Evolutionary conservation across 2,329 filamentous ascomycete species (phyloP).

Genomic region (Paecilomyces dactylethromorphus): DNA sequence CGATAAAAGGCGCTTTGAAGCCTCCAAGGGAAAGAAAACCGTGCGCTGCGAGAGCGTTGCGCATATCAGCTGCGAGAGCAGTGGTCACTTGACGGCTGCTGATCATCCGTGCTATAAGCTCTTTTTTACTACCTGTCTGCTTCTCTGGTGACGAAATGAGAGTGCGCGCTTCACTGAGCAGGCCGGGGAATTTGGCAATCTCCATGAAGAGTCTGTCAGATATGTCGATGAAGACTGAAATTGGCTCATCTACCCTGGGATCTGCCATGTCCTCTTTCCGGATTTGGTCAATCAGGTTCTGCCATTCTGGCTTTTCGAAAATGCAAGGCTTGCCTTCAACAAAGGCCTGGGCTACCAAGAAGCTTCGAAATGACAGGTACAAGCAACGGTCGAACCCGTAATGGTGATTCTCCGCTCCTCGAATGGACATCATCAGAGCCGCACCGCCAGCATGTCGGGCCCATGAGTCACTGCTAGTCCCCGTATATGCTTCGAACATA

Average conservation of each 20-base stretch:
- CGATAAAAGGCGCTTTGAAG: constrained; percentile 9
- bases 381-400: constrained; percentile 24
- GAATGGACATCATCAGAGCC: constrained; percentile 22
- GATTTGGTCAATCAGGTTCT: constrained; percentile 18
- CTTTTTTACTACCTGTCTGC: neutral
- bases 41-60: constrained; percentile 9
- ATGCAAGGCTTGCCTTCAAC: constrained; percentile 23
- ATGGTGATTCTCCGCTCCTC: constrained; percentile 22
- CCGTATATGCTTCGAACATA: constrained; percentile 28
- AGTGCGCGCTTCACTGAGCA: constrained; percentile 9
- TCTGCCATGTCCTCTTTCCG: constrained; percentile 19
- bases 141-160: constrained; percentile 1
- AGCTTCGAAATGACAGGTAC: constrained; percentile 28
- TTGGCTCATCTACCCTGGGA: constrained; percentile 11
- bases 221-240: constrained; percentile 16
- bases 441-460: constrained; percentile 26
- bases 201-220: constrained; percentile 18
- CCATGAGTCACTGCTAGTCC: constrained; percentile 25
- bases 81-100: constrained; percentile 1
- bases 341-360: constrained; percentile 26
- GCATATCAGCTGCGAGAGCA: constrained; percentile 7
- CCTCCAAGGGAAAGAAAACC: constrained; percentile 4
- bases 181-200: constrained; percentile 15
- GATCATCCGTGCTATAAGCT: constrained; percentile 2
- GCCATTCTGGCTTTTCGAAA: constrained; percentile 24